phyloP scores from a whole-genome alignment of 163 green algal species.

The Volvox carteri region DNA sequence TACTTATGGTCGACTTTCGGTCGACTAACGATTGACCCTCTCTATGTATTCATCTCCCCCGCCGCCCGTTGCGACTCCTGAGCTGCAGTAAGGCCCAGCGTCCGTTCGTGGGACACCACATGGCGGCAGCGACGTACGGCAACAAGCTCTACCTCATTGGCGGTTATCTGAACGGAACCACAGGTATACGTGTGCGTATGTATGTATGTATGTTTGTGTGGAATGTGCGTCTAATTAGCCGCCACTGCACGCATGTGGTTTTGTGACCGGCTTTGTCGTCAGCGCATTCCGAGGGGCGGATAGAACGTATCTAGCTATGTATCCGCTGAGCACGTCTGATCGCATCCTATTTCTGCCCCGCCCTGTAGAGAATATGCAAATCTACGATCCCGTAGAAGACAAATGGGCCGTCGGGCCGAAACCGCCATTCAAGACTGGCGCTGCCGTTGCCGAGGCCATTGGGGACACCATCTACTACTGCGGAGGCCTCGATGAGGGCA shows the following conservation, averaged over 20 bases:
- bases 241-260: not conserved
- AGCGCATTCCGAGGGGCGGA: too few species aligned
- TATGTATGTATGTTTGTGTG: not conserved
- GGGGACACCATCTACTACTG: not conserved
- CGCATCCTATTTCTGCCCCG: too few species aligned
- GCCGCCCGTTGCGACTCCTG: too few species aligned
- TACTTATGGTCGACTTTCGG: too few species aligned
- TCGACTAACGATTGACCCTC: too few species aligned
- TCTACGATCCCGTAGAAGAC: not conserved
- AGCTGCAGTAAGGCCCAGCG: slow-evolving; percentile 3
- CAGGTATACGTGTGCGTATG: not conserved
- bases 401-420: not conserved
- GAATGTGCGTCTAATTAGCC: not conserved
- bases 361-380: slow-evolving; percentile 32
- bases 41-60: not conserved
- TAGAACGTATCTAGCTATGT: too few species aligned
- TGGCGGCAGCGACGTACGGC: not conserved
- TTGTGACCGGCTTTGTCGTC: too few species aligned
- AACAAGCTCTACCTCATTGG: slow-evolving; percentile 46
- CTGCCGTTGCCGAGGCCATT: not conserved
- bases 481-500: not conserved
- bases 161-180: not conserved
- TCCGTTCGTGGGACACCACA: not conserved
- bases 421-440: not conserved
- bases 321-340: too few species aligned